phyloP scores from a whole-genome alignment of 1,139 yeast genomes.

The Saccharomyces hybrid region DNA sequence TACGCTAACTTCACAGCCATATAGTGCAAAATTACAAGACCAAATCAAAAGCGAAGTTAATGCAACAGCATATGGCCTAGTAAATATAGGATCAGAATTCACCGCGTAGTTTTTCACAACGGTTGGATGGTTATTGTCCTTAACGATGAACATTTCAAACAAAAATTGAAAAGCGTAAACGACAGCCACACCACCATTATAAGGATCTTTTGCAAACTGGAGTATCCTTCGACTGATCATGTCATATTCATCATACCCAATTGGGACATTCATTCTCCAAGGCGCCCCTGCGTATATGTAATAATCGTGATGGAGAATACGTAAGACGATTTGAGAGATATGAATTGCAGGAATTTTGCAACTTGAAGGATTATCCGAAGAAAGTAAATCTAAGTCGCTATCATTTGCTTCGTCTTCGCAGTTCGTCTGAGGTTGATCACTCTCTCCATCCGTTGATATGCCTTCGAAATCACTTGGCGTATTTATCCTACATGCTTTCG shows the following conservation, averaged over 20 bases:
- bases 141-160: constrained; percentile 53
- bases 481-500: constrained; percentile 10
- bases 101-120: constrained; percentile 35
- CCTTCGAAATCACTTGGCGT: background rate
- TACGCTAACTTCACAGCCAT: constrained; percentile 49
- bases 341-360: constrained; percentile 59
- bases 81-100: constrained; percentile 45
- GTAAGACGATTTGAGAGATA: constrained; percentile 62
- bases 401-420: constrained; percentile 1
- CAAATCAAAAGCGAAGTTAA: constrained; percentile 48
- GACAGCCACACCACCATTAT: constrained; percentile 42
- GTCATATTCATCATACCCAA: constrained; percentile 46
- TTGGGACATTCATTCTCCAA: constrained; percentile 68
- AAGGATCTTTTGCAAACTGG: constrained; percentile 21
- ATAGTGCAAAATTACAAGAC: constrained; percentile 45
- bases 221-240: constrained; percentile 44
- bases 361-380: constrained; percentile 20
- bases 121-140: constrained; percentile 14
- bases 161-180: constrained; percentile 55
- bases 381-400: constrained; percentile 27
- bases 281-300: constrained; percentile 79
- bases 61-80: constrained; percentile 50
- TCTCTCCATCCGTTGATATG: background rate
- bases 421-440: background rate
- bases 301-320: constrained; percentile 68